Conservation (phyloP, 768 basidiomycete genomes). For the Phanerochaete carnosa region DNA sequence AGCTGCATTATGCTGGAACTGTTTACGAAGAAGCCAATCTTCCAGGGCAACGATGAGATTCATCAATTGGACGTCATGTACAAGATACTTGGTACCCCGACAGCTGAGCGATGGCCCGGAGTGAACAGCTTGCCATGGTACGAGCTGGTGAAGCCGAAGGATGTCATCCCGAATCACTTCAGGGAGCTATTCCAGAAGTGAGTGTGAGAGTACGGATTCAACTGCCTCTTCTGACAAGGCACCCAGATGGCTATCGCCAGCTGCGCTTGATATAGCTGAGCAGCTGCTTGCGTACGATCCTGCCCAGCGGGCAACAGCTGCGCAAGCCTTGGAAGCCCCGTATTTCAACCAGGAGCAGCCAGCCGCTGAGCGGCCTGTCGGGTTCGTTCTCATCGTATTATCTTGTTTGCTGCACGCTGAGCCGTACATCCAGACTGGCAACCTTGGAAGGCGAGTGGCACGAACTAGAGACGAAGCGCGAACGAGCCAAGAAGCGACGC, state of each 20-base stretch:
- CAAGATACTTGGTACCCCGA: constrained; percentile 87
- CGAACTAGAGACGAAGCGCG: constrained; percentile 92
- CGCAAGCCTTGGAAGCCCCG: constrained; percentile 72
- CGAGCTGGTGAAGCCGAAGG: constrained; percentile 92
- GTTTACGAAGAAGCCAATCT: constrained; percentile 93
- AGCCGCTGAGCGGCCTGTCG: constrained; percentile 63
- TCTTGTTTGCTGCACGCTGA: background rate
- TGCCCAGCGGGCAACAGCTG: constrained; percentile 66
- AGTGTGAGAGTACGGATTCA: constrained; percentile 14
- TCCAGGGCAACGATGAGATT: constrained; percentile 97
- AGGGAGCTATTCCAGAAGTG: constrained; percentile 85
- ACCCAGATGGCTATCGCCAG: constrained; percentile 79
- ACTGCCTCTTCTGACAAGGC: background rate
- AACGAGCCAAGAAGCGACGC: constrained; percentile 78
- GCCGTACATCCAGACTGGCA: constrained; percentile 50
- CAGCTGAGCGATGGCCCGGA: constrained; percentile 76
- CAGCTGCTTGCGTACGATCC: constrained; percentile 82
- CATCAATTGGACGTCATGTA: constrained; percentile 95
- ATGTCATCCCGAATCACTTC: constrained; percentile 70
- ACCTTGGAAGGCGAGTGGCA: constrained; percentile 95
- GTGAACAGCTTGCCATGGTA: constrained; percentile 92
- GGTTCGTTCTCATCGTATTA: constrained; percentile 49
- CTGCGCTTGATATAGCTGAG: constrained; percentile 85
- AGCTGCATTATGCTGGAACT: constrained; percentile 99
- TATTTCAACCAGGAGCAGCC: constrained; percentile 89